Percentiles rank a stretch among this genome's conserved stretches.
These are phyloP conservation scores for Paramecium pentaurelia DNA, from an alignment of 73 alveolate genomes.

Conservation along the genomic window DNA sequence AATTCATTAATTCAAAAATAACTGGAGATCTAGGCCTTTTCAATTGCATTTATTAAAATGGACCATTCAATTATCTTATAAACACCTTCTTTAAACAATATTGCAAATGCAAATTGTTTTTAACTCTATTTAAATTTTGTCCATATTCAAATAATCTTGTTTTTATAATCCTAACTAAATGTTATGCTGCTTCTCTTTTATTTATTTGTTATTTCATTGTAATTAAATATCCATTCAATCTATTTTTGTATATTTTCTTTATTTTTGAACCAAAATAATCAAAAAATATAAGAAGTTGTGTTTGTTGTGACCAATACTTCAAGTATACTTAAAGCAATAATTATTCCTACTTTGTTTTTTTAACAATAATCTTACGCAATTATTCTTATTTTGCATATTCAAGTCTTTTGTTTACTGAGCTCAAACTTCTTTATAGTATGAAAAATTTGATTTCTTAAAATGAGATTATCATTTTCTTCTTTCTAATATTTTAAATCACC, in stretches of 20 bases:
- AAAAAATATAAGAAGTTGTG: background rate
- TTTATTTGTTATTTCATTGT: background rate
- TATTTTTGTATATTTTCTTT: background rate
- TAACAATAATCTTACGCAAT: background rate
- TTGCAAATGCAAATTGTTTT: background rate
- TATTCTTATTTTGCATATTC: background rate
- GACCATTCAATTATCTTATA: background rate
- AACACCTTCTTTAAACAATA: background rate
- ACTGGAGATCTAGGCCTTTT: background rate
- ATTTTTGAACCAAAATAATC: background rate
- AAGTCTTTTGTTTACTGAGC: background rate
- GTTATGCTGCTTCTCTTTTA: background rate
- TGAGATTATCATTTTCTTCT: background rate
- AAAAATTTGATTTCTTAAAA: background rate
- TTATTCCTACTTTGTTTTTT: background rate
- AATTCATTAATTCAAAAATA: background rate
- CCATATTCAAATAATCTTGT: background rate
- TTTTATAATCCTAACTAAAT: background rate
- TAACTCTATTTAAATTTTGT: background rate
- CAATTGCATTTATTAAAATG: background rate
- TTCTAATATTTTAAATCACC: background rate
- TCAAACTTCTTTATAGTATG: background rate
- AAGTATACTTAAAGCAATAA: background rate
- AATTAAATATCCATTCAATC: background rate
- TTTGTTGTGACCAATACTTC: background rate